Evolutionary conservation across 2,329 filamentous ascomycete species (phyloP), one percentile per base, ranked within the genome.

Genomic region (Verticillium albo-atrum): DNA sequence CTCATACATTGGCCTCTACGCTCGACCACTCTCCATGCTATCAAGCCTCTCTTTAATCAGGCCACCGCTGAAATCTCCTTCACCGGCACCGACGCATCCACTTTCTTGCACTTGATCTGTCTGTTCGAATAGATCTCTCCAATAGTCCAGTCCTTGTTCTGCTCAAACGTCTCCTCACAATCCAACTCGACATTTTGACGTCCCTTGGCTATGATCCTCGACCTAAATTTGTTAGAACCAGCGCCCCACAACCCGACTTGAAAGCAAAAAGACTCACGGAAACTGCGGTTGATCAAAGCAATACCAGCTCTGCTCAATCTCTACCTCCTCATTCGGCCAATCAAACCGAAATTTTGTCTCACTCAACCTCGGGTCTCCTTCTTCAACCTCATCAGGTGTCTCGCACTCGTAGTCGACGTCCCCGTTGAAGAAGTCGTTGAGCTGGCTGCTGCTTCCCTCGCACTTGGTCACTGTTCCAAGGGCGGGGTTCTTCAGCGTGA

Each of bases 401-500:
- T 65, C 63, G 73, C 82, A 84, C 7, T 68, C 67, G 72, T 82
- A 83, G 52, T 65, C 56, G 34, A 75, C 20, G 56, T 68, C 75
- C 64, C 79, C 81, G 68, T 79, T 81, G 72, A 82, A 84, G 67
- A 81, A 83, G 64, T 81, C 76, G 10, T 55, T 61, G 5, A 82
- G 74, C 68, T 75, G 73, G 62, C 63, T 70, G 68, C 78, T 82
- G 23, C 63, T 15, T 52, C 71, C 78, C 28, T 62, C 63, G 75
- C 82, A 84, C 34, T 57, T 56, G 52, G 72, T 68, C 25, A 63
- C 65, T 62, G 75, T 73, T 42, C 70, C 63, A 37, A 81, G 64
- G 32, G 73, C 78, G 15, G 75, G 71, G 74, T 82, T 83, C 58
- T 69, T 66, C n/a, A 83, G 71, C 62, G 76, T 79, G 72, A 84